Evolutionary conservation across 2,329 filamentous ascomycete species (phyloP), one percentile per base, ranked within the genome.

Genomic region (Aspergillus fumigatus): DNA sequence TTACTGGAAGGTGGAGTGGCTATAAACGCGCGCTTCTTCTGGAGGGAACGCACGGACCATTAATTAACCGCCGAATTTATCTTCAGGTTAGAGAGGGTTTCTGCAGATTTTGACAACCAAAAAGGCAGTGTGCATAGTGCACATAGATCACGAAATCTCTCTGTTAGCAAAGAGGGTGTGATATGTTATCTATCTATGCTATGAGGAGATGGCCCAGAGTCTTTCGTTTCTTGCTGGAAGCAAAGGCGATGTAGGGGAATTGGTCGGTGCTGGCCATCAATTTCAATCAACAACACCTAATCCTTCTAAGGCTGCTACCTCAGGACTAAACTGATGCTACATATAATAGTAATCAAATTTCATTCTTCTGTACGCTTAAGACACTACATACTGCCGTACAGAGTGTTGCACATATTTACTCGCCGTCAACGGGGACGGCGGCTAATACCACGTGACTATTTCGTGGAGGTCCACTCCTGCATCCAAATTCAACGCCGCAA

Each of bases 1-100:
- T 59, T 54, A 45, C 53, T 59, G 65, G 68, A 65, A 67, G 63
- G 66, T 67, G 65, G 69, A 66, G 65, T 59, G 62, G 62, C 58
- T 58, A 48, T 53, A 64, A 56, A 50, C 65, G 65, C 65, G 64
- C 64, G 65, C 61, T 61, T 67, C 52, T 38, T 14, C 10, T 26
- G 10, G 11, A 21, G 43, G 32, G 43, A 25, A 50, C 56, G 60
- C 63, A 64, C 63, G 50, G 61, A 53, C 61, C 60, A 57, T 27
- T 17, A 47, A 43, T 29, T 17, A 47, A 25, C 43, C 43, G 43
- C 43, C 21, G 7, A 47, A 3, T 25, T 45, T 47, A 21, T 19
- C 7, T 21, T 21, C 40, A 2, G 21, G 0, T 10, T 3, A 10
- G n/a, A 43, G 19, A 19, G 40, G 19, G 10, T 19, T 19, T 43